Evolutionary conservation across 2,329 filamentous ascomycete species (phyloP).

Genomic region (Tolypocladium guangdongense): DNA sequence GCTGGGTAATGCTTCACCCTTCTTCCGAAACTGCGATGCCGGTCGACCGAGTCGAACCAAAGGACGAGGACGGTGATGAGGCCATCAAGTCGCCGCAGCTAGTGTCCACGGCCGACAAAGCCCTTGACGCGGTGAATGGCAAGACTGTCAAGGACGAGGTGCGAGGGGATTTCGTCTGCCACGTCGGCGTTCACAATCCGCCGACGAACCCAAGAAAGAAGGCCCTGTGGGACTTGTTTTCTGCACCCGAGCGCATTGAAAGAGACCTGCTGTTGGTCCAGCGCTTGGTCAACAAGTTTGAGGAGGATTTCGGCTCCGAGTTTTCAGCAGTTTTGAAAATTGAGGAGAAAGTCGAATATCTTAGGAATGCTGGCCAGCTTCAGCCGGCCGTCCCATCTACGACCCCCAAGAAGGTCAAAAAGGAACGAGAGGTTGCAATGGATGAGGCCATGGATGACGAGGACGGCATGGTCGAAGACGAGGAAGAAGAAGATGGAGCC

Average conservation of each 20-base stretch:
- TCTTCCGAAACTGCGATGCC: slow-evolving; percentile 54
- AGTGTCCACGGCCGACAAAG: slow-evolving; percentile 65
- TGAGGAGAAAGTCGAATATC: slow-evolving; percentile 74
- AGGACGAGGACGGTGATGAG: slow-evolving; percentile 54
- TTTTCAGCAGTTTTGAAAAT: slow-evolving; percentile 72
- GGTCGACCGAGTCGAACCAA: slow-evolving; percentile 61
- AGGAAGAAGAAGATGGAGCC: slow-evolving; percentile 72
- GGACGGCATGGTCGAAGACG: slow-evolving; percentile 59
- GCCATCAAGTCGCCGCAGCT: slow-evolving; percentile 41
- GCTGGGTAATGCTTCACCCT: slow-evolving; percentile 94
- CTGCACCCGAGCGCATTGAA: slow-evolving; percentile 83
- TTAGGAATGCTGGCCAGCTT: slow-evolving; percentile 65
- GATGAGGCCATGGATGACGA: slow-evolving; percentile 54
- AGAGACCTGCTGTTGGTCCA: slow-evolving; percentile 78
- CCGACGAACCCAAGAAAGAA: slow-evolving; percentile 82
- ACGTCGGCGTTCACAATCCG: slow-evolving; percentile 91
- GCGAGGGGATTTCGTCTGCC: slow-evolving; percentile 91
- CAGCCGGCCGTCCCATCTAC: slow-evolving; percentile 50
- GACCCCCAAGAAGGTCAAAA: slow-evolving; percentile 47
- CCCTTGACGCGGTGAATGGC: slow-evolving; percentile 87
- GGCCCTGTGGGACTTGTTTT: slow-evolving; percentile 93
- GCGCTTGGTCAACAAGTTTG: slow-evolving; percentile 73
- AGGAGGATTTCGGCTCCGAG: slow-evolving; percentile 68
- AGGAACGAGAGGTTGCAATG: slow-evolving; percentile 46
- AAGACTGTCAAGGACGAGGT: slow-evolving; percentile 94